Conservation (phyloP, 768 basidiomycete genomes). For the Amanita pseudoporphyria region DNA sequence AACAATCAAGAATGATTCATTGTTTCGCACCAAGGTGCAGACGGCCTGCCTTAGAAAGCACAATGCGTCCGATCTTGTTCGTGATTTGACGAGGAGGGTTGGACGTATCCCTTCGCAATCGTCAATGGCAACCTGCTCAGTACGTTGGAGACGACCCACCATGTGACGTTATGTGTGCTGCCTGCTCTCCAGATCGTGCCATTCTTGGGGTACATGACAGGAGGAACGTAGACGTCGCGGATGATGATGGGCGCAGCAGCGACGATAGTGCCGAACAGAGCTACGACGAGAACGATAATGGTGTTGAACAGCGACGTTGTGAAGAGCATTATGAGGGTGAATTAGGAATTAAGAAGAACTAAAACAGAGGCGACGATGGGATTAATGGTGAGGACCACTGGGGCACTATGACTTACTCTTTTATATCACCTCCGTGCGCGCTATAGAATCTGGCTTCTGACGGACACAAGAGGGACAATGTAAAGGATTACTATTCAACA, state of each 20-base stretch:
- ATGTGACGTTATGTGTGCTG: conserved; percentile 20
- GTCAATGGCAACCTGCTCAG: not conserved
- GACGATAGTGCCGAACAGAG: conserved; percentile 16
- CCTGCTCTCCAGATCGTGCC: conserved; percentile 22
- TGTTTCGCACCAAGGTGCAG: conserved; percentile 25
- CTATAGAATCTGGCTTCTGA: not conserved
- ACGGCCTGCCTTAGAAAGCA: conserved; percentile 23
- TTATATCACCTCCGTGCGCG: conserved; percentile 1
- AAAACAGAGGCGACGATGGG: not conserved
- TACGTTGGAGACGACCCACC: conserved; percentile 14
- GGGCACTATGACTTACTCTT: not conserved
- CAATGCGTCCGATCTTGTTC: conserved; percentile 29
- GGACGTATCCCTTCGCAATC: conserved; percentile 26
- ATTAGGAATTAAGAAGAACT: conserved; percentile 9
- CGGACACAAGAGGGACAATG: conserved; percentile 2
- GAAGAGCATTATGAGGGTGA: conserved; percentile 4
- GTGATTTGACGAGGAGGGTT: conserved; percentile 31
- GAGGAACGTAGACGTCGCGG: conserved; percentile 25
- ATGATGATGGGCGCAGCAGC: conserved; percentile 17
- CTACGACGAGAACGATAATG: conserved; percentile 12
- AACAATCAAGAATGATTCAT: not conserved
- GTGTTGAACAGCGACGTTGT: conserved; percentile 12
- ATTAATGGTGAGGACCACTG: conserved; percentile 5
- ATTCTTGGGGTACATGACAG: conserved; percentile 17
- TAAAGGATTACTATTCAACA: not conserved